Base-by-base conservation (phyloP, 768 basidiomycete genomes). In the Mycena filopes region DNA sequence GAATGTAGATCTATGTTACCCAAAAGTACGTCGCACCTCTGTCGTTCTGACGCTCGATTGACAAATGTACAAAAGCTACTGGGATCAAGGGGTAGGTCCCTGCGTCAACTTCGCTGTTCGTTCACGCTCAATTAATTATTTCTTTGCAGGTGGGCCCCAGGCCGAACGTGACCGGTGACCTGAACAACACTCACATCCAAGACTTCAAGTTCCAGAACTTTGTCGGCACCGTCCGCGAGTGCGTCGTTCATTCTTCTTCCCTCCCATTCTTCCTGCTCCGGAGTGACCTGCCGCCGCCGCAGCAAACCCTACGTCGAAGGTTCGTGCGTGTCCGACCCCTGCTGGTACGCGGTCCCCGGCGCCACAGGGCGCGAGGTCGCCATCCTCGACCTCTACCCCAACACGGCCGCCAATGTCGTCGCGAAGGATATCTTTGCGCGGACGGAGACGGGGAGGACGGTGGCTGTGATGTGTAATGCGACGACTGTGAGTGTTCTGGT, bases 351-450 rank as follows among this genome's bases (percentile, higher is more conserved):
- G 48, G 86, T 89, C 0, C 64, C 78, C 3, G 81, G 81, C 23
- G 86, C 86, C 11, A 87, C 87, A 1, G 86, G 87, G 29, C 86
- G 83, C 66, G 87, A 89, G 73, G 85, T 85, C 25, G 78, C 78
- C 8, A 88, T 89, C 49, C 81, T 88, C 40, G 88, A 89, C 70
- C 73, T 89, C 25, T 86, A 87, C 63, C 83, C 84, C 3, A 77
- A 78, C n/a, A 88, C 87, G 10, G 86, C 85, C 1, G 75, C 74
- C 10, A 85, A 86, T 67, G 75, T 90, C 55, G 71, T 84, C 28
- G 82, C 84, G 0, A 83, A 84, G 68, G 74, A 84, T 50, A 80
- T 88, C 28, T 71, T 80, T 26, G 82, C 84, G 5, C 74, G 61
- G 23, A 88, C 87, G 1, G 75, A 83, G 66, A 84, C 82, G 1